Base-by-base conservation (phyloP, 2,329 filamentous ascomycete species). In the Exophiala aquamarina region DNA sequence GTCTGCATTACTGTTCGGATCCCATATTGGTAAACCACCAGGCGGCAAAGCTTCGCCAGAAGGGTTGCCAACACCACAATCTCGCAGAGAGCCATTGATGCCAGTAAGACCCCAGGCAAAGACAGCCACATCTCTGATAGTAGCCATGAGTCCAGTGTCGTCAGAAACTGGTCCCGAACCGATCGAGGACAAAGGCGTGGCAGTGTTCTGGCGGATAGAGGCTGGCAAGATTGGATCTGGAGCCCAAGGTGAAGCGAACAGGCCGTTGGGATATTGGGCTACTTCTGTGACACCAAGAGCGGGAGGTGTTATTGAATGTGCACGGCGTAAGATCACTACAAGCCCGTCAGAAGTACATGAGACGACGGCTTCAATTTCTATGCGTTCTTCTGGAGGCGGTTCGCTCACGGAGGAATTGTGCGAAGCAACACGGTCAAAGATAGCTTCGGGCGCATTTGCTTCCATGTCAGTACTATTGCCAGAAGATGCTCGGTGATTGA, bases 291-390 rank as follows among this genome's bases (percentile, higher is more conserved):
- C 38, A 49, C 76, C 74, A 44, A 81, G 73, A 3, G 77, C 67
- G 10, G 73, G 71, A 3, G 85, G 86, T 37, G 90, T 81, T 6
- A 82, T 75, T 3, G 87, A 84, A 19, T 86, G 79, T 18, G 89
- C 89, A 54, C 79, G 81, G 46, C 89, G 81, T 11, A 94, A 71
- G 40, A 92, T 83, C 6, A 94, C 88, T 2, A 94, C 88, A 1
- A 95, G 73, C 1, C 89, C 89, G 64, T 95, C 89, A 0, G 89
- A 94, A 2, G 89, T 89, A 67, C 89, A 95, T 0, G 89, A 94
- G 4, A 95, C 84, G n/a, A 95, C 88, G 2, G 89, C 89, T 68
- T 95, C 89, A 3, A 95, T 72, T 67, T 94, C 88, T 41, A 89
- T 74, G 1, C 76, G 74, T 23, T 47, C 41, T 41, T 43, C 49